phyloP scores from a whole-genome alignment of 2,329 filamentous ascomycete species.

The Cercospora nicotianae region DNA sequence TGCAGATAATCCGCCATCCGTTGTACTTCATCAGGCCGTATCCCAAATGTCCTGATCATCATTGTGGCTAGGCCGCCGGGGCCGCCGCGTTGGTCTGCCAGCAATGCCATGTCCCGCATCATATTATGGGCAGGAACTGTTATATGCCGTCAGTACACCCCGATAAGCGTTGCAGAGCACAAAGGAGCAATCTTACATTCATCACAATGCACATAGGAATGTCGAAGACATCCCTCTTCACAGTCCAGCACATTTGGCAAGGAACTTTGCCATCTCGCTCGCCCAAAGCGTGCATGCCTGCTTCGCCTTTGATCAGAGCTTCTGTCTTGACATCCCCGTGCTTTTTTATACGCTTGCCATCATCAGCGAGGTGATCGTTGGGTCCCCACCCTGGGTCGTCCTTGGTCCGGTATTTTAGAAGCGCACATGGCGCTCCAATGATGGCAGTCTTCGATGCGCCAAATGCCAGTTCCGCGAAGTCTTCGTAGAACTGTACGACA shows the following conservation, averaged over 20 bases:
- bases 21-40: neutral
- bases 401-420: slow-evolving; percentile 85
- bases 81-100: slow-evolving; percentile 5
- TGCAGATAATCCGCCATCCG: neutral
- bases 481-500: slow-evolving; percentile 92
- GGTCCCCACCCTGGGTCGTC: slow-evolving; percentile 51
- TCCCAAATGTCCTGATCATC: neutral
- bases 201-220: slow-evolving; percentile 98
- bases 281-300: slow-evolving; percentile 76
- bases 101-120: neutral
- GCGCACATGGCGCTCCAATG: slow-evolving; percentile 71
- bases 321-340: slow-evolving; percentile 29
- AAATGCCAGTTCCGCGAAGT: slow-evolving; percentile 90
- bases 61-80: neutral
- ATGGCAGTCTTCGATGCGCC: slow-evolving; percentile 85
- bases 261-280: slow-evolving; percentile 87
- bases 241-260: slow-evolving; percentile 95
- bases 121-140: slow-evolving; percentile 31
- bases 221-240: slow-evolving; percentile 95
- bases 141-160: slow-evolving; percentile 11
- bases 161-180: too few relatives aligned
- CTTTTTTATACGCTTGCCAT: slow-evolving; percentile 33
- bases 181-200: slow-evolving; percentile 77
- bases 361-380: slow-evolving; percentile 51
- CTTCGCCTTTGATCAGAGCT: slow-evolving; percentile 57